Conservation (phyloP, 495 filamentous ascomycete species). For the Diplogelasinospora grovesii region DNA sequence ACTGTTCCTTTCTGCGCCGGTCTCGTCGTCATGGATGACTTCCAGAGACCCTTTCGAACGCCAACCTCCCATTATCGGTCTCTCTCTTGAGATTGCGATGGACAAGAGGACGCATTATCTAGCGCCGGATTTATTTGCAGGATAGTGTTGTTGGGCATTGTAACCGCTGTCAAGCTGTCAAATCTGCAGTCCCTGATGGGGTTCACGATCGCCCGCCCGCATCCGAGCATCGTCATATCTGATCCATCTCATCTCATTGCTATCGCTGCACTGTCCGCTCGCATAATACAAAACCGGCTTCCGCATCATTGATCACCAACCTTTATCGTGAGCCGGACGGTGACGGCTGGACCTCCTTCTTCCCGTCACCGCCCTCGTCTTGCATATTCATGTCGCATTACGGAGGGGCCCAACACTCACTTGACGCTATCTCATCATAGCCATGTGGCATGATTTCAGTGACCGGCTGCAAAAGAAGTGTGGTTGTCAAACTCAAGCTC, state of each 20-base stretch:
- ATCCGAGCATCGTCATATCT: conserved; percentile 13
- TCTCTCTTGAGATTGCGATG: no score
- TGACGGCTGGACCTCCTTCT: not conserved
- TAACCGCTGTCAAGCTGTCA: conserved; percentile 8
- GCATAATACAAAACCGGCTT: conserved; percentile 12
- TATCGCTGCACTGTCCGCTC: no score
- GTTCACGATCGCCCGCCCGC: conserved; percentile 7
- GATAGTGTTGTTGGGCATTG: no score
- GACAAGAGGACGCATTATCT: no score
- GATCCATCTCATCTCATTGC: conserved; percentile 3
- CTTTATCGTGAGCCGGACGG: not conserved
- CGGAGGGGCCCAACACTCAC: not conserved
- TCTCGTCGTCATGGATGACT: not conserved
- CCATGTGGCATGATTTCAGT: conserved; percentile 24
- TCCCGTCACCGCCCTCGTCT: conserved; percentile 4
- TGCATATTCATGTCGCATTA: conserved; percentile 1
- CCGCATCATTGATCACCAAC: conserved; percentile 1
- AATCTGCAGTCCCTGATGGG: conserved; percentile 7
- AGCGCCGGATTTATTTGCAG: no score
- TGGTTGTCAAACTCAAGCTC: not conserved
- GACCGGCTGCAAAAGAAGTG: conserved; percentile 4
- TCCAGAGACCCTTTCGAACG: not conserved
- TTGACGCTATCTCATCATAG: no score
- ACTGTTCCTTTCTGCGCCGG: not conserved
- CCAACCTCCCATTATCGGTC: no score